phyloP scores from a whole-genome alignment of 2,329 filamentous ascomycete species.

The Colletotrichum agaves region DNA sequence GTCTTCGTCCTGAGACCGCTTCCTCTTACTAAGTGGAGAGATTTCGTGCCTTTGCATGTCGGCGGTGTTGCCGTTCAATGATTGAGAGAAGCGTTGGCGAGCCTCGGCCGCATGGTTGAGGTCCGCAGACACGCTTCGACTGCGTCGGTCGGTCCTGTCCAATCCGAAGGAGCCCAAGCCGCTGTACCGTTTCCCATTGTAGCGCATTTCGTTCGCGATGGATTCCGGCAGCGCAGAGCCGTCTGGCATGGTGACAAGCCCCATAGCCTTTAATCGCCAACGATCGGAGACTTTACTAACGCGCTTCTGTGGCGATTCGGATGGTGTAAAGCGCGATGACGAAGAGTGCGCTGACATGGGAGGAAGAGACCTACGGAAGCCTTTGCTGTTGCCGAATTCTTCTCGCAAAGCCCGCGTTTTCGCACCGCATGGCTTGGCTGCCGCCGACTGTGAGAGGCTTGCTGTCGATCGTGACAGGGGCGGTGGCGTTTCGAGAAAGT shows the following conservation, averaged over 20 bases:
- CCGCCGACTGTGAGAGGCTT: slow-evolving; percentile 31
- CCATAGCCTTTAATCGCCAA: slow-evolving; percentile 61
- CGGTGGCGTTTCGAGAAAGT: not conserved
- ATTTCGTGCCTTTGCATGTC: slow-evolving; percentile 33
- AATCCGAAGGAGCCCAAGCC: slow-evolving; percentile 52
- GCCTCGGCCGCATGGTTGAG: slow-evolving; percentile 49
- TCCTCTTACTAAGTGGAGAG: slow-evolving; percentile 40
- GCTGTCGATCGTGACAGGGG: slow-evolving; percentile 22
- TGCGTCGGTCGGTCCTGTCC: slow-evolving; percentile 36
- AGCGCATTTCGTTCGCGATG: slow-evolving; percentile 57
- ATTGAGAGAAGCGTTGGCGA: slow-evolving; percentile 37
- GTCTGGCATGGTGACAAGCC: slow-evolving; percentile 63
- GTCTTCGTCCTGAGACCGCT: slow-evolving; percentile 39
- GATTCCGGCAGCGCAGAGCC: slow-evolving; percentile 64
- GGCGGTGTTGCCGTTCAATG: slow-evolving; percentile 27
- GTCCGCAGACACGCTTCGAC: slow-evolving; percentile 38
- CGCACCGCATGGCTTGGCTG: slow-evolving; percentile 39
- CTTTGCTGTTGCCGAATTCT: slow-evolving; percentile 44
- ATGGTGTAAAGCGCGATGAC: slow-evolving; percentile 30
- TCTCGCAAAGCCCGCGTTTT: slow-evolving; percentile 53
- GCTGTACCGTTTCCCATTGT: slow-evolving; percentile 52
- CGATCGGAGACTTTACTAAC: slow-evolving; percentile 54
- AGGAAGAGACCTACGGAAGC: slow-evolving; percentile 54
- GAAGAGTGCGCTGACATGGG: slow-evolving; percentile 42
- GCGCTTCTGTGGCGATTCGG: slow-evolving; percentile 38